Evolutionary conservation across 108 stramenopile species (phyloP).

Genomic region (Phaeodactylum tricornutum): DNA sequence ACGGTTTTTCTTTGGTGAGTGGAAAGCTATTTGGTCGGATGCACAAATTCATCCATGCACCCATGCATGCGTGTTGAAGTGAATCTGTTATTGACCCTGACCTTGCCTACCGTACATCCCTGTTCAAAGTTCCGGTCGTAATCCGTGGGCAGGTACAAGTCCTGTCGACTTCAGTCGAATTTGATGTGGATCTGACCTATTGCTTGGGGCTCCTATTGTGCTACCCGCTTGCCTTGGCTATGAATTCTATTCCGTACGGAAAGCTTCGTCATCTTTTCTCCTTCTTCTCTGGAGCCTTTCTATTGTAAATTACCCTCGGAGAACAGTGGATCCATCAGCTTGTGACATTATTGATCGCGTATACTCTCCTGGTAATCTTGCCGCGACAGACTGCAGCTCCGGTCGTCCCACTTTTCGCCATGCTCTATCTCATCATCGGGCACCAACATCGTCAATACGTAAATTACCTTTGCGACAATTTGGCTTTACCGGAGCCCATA

Average conservation of each 20-base stretch:
- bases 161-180: too few relatives aligned
- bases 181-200: too few relatives aligned
- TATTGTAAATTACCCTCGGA: slow-evolving; percentile 84
- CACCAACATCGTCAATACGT: slow-evolving; percentile 93
- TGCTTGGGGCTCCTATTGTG: too few relatives aligned
- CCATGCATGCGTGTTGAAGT: too few relatives aligned
- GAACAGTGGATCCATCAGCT: slow-evolving; percentile 96
- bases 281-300: slow-evolving; percentile 81
- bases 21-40: too few relatives aligned
- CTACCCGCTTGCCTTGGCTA: slow-evolving; percentile 85
- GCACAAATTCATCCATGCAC: too few relatives aligned
- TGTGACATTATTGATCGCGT: slow-evolving; percentile 78
- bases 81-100: too few relatives aligned
- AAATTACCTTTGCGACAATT: slow-evolving; percentile 92
- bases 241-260: slow-evolving; percentile 72
- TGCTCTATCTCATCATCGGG: slow-evolving; percentile 81
- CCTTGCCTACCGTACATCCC: too few relatives aligned
- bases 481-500: slow-evolving; percentile 93
- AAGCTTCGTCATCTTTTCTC: slow-evolving; percentile 78
- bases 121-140: too few relatives aligned
- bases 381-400: slow-evolving; percentile 62
- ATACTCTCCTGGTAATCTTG: slow-evolving; percentile 71
- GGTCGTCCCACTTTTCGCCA: slow-evolving; percentile 81
- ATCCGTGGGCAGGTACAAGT: too few relatives aligned
- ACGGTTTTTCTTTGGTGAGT: too few relatives aligned